Evolutionary conservation across 495 filamentous ascomycete species (phyloP).

Genomic region (Terfezia claveryi): DNA sequence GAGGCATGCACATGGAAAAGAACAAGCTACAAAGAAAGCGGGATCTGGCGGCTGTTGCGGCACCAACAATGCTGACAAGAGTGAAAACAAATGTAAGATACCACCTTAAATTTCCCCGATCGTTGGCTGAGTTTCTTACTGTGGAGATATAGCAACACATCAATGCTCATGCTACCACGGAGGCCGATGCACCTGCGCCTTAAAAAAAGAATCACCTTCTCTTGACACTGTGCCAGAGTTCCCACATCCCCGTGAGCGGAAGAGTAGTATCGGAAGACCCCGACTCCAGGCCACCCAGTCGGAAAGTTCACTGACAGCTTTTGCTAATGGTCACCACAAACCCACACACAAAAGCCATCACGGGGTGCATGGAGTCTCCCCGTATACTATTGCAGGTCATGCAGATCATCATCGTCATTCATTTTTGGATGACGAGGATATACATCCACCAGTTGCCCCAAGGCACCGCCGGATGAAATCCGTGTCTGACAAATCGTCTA

Average conservation of each 20-base stretch:
- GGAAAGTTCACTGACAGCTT: conserved; percentile 63
- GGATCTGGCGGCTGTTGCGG: conserved; percentile 12
- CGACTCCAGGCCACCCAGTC: conserved; percentile 63
- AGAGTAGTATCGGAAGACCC: conserved; percentile 33
- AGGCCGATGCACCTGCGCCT: conserved; percentile 70
- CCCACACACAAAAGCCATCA: conserved; percentile 64
- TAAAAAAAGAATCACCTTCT: conserved; percentile 60
- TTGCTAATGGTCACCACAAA: conserved; percentile 86
- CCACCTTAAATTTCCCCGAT: no score
- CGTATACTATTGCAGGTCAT: conserved; percentile 17
- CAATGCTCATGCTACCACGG: conserved; percentile 74
- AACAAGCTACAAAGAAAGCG: conserved; percentile 14
- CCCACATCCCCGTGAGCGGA: conserved; percentile 25
- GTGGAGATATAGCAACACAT: background rate
- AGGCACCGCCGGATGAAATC: conserved; percentile 15
- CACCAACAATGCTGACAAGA: background rate
- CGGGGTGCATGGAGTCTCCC: conserved; percentile 16
- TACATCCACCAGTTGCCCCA: conserved; percentile 5
- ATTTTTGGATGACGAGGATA: conserved; percentile 17
- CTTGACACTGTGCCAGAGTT: conserved; percentile 55
- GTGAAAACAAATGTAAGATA: background rate
- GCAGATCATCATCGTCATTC: conserved; percentile 18
- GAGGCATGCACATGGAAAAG: conserved; percentile 29
- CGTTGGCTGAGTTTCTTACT: no score
- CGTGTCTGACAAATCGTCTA: conserved; percentile 12